Evolutionary conservation across 805 yeast genomes (phyloP), one percentile per base, ranked within the genome.

Genomic region (Saturnispora silvae): DNA sequence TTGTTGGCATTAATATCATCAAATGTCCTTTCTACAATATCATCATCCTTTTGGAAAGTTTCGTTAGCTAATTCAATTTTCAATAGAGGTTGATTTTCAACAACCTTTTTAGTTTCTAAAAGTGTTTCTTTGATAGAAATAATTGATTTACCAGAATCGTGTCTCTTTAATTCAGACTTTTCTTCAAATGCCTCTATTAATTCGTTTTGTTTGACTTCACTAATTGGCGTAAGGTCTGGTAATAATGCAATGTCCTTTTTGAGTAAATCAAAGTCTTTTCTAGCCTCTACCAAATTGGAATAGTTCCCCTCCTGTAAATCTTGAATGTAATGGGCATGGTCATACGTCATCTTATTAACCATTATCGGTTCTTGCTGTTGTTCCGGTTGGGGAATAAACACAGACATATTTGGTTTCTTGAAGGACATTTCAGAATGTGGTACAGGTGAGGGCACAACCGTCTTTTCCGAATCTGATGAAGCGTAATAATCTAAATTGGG

Each of bases 401-500:
- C 10, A 10, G 7, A 7, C 7, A 22, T 10, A 22, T 22, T 10
- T n/a, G n/a, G n/a, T n/a, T n/a, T n/a, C n/a, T n/a, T n/a, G 10
- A 22, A 22, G 10, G 7, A 8, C 10, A 8, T 7, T 8, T 22
- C 10, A 22, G 24, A 22, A 30, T 38, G 46, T 3, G 50, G 27
- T 22, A 38, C 25, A 11, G 56, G 55, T 3, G 54, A 47, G 15
- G 44, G 34, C 4, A 52, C 56, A 20, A 51, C 46, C 3, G 57
- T 51, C 28, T 49, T 49, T 24, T 54, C 58, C 1, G 59, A 52
- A 32, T 59, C 62, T 33, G 54, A 58, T 19, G 42, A 34, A 27
- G 36, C 31, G 7, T 40, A 34, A 46, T 48, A 48, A 52, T 47
- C 58, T 39, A 49, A 48, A 53, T 47, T 59, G 38, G 62, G 61